A percentile compares a stretch with the other conserved stretches of the same genome.
Conservation (phyloP, 331 rosid genomes). For the Erythrophleum ivorense region DNA sequence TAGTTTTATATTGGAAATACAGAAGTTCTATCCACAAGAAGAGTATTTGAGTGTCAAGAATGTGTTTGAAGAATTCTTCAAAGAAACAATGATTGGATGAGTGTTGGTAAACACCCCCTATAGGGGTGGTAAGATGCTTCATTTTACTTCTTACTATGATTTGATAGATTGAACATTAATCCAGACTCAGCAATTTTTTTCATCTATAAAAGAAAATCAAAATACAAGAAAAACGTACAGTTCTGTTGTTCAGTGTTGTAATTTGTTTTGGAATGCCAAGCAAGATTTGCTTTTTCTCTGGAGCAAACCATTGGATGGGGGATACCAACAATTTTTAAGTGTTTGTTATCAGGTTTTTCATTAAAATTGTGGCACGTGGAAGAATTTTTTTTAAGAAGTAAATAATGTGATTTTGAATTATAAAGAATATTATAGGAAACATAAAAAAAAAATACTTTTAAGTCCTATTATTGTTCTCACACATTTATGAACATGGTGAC, state of each 20-base stretch:
- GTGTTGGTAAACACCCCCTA: slow-evolving; percentile 35
- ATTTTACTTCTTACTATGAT: slow-evolving; percentile 36
- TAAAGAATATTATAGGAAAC: too few relatives aligned
- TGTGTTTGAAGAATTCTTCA: slow-evolving; percentile 30
- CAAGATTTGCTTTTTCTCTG: slow-evolving; percentile 14
- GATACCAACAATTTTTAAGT: too few relatives aligned
- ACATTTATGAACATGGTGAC: too few relatives aligned
- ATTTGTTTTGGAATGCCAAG: slow-evolving; percentile 26
- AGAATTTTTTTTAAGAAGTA: too few relatives aligned
- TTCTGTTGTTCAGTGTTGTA: slow-evolving; percentile 19
- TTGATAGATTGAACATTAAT: slow-evolving; percentile 51
- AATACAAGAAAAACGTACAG: slow-evolving; percentile 32
- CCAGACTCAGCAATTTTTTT: slow-evolving; percentile 18
- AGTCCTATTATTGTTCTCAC: too few relatives aligned
- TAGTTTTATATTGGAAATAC: slow-evolving; percentile 23
- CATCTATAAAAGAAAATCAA: slow-evolving; percentile 17
- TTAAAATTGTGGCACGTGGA: too few relatives aligned
- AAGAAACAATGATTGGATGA: slow-evolving; percentile 41
- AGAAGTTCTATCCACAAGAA: slow-evolving; percentile 1
- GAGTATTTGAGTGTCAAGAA: slow-evolving; percentile 6
- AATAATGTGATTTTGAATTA: too few relatives aligned
- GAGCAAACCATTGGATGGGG: background rate
- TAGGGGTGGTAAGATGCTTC: slow-evolving; percentile 50
- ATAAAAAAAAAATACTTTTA: too few relatives aligned
- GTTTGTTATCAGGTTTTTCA: too few relatives aligned